These are phyloP conservation scores for Halenospora varia DNA, from an alignment of 495 filamentous ascomycete species.

Conservation along the genomic window DNA sequence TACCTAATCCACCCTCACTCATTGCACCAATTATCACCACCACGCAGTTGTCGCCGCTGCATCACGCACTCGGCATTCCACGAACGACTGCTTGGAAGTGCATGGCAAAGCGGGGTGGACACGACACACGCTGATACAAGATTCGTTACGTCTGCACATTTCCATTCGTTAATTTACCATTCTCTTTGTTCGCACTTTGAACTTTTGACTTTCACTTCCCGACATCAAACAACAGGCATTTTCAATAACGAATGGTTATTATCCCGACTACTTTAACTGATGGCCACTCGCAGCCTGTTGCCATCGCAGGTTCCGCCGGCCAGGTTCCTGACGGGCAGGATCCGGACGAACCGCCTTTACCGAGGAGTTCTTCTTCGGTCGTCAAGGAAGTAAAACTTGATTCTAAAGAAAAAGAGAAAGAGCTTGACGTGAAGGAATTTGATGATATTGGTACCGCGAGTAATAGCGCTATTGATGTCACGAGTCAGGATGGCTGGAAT, in stretches of 20 bases:
- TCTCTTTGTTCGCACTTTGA: neutral
- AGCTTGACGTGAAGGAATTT: too few relatives aligned
- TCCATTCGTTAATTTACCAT: neutral
- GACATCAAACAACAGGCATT: neutral
- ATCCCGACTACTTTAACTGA: constrained; percentile 3
- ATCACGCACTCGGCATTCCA: neutral
- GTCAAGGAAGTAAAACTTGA: too few relatives aligned
- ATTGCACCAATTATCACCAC: neutral
- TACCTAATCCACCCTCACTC: neutral
- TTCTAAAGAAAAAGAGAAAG: too few relatives aligned
- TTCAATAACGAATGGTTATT: constrained; percentile 12
- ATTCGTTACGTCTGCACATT: neutral
- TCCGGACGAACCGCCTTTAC: constrained; percentile 4
- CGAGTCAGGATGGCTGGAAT: neutral
- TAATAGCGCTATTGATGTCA: neutral
- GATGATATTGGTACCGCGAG: too few relatives aligned
- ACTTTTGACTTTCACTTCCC: neutral
- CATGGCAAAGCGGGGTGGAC: constrained; percentile 7
- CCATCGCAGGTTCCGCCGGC: too few relatives aligned
- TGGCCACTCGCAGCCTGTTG: constrained; percentile 10
- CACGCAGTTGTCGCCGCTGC: too few relatives aligned
- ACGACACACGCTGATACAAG: neutral
- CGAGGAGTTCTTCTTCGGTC: neutral
- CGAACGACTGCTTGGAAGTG: neutral
- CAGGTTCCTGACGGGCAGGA: neutral